A percentile compares a stretch with the other conserved stretches of the same genome.
These are phyloP conservation scores for Fusarium coffeatum DNA, from an alignment of 2,329 filamentous ascomycete genomes.

Conservation along the genomic window DNA sequence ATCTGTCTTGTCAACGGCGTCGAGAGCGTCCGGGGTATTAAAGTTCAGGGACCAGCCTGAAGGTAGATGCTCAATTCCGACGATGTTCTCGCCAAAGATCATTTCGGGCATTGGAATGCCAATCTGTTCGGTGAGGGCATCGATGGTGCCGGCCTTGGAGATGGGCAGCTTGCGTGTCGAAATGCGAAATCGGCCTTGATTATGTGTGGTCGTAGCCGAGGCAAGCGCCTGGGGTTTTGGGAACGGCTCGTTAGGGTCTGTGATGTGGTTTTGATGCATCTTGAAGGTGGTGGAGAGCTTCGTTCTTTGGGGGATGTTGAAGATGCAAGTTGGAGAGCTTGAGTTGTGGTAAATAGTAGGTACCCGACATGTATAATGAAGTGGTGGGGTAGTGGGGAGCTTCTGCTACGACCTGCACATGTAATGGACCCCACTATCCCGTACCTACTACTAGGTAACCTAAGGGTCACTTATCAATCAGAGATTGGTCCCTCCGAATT, in stretches of 20 bases:
- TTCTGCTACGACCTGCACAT: not conserved
- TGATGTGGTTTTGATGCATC: conserved; percentile 54
- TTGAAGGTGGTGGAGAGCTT: conserved; percentile 5
- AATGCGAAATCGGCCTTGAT: conserved; percentile 77
- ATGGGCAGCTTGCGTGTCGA: conserved; percentile 92
- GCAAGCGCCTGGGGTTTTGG: conserved; percentile 63
- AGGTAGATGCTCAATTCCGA: conserved; percentile 77
- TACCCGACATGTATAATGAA: not conserved
- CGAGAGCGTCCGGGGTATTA: conserved; percentile 86
- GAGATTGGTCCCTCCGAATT: not conserved
- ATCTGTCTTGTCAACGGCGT: conserved; percentile 94
- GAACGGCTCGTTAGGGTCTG: conserved; percentile 63
- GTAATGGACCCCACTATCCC: not conserved
- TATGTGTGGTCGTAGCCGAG: conserved; percentile 66
- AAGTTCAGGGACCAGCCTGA: conserved; percentile 85
- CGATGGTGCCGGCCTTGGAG: conserved; percentile 90
- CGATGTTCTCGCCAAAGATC: conserved; percentile 97
- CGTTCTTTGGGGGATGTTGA: not conserved
- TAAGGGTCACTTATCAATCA: not conserved
- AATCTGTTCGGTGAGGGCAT: conserved; percentile 81
- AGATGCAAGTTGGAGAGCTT: conserved; percentile 8
- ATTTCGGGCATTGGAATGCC: conserved; percentile 95
- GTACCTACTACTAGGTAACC: not conserved
- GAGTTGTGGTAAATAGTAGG: not conserved
- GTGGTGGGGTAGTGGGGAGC: conserved; percentile 17